Evolutionary conservation across 2,329 filamentous ascomycete species (phyloP), one percentile per base, ranked within the genome.

Genomic region (Plectosphaerella cucumerina): DNA sequence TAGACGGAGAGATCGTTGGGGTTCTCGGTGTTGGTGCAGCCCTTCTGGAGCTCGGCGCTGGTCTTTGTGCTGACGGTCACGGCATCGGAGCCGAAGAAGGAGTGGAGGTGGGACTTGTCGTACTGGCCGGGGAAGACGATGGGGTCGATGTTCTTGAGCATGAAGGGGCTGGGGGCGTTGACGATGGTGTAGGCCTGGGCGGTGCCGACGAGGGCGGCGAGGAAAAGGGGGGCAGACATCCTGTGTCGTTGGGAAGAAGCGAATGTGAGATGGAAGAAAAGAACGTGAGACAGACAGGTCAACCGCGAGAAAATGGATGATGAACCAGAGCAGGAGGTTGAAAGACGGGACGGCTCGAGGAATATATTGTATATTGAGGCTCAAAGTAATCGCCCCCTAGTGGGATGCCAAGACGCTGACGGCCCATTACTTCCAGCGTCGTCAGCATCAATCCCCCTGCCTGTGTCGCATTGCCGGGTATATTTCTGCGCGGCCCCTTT

Each of bases 1-100:
- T 77, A 77, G 12, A 68, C 62, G 0, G 70, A 74, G 0, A 75
- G 58, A 49, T 77, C 74, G 51, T 77, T 76, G 22, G 71, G 69
- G 62, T 76, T 76, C 54, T 74, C 62, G 18, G 65, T 68, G 17
- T 66, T 71, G 22, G 72, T 70, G 64, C 74, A 77, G 12, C 74
- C 73, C 11, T 60, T 56, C 39, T 73, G 71, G 1, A 77, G 65
- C 50, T 66, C 60, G n/a, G 62, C 60, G 21, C 61, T 65, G 6
- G 62, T 62, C 26, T 58, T 62, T 17, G 64, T 65, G 53, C 60
- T 54, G 53, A 60, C 54, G 1, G 62, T 69, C 20, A 66, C 56
- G 33, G 57, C 61, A 44, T 68, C 65, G 46, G 65, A 68, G 39
- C 67, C 67, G 52, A 69, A 69, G 56, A 66, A 68, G 10, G 63